A percentile compares a stretch with the other conserved stretches of the same genome.
phyloP scores from a whole-genome alignment of 768 basidiomycete species.

The Boletus insuetus region DNA sequence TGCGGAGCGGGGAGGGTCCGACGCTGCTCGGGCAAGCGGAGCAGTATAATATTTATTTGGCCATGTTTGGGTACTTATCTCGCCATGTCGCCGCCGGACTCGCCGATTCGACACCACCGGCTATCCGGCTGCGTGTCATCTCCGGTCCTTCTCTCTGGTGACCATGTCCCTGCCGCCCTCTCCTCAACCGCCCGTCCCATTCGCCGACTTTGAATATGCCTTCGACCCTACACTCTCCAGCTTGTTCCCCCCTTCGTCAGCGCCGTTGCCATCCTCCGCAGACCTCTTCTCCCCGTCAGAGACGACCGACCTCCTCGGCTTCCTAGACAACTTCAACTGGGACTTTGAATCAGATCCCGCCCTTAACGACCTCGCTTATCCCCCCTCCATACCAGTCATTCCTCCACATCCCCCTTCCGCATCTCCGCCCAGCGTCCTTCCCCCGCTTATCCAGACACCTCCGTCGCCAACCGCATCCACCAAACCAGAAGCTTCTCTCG shows the following conservation, averaged over 20 bases:
- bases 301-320: constrained; percentile 75
- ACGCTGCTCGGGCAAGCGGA: constrained; percentile 28
- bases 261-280: constrained; percentile 65
- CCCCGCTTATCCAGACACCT: background rate
- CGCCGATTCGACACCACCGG: constrained; percentile 20
- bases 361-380: constrained; percentile 10
- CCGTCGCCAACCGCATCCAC: constrained; percentile 7
- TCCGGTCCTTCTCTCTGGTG: constrained; percentile 13
- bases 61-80: constrained; percentile 19
- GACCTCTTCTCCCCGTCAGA: constrained; percentile 79
- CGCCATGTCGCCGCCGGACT: constrained; percentile 12
- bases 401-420: background rate
- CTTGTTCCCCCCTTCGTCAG: constrained; percentile 57
- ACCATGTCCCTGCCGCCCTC: constrained; percentile 29
- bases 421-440: background rate
- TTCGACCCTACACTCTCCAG: constrained; percentile 60
- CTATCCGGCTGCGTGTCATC: constrained; percentile 11
- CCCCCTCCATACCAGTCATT: constrained; percentile 4
- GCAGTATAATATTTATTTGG: constrained; percentile 26
- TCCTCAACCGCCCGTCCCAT: constrained; percentile 52
- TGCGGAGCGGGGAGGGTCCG: constrained; percentile 39
- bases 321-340: constrained; percentile 79
- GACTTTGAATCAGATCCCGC: constrained; percentile 48
- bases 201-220: constrained; percentile 69
- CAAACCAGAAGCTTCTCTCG: constrained; percentile 3